phyloP scores from a whole-genome alignment of 2,329 filamentous ascomycete genomes.

The Stagonosporopsis chrysanthemi region DNA sequence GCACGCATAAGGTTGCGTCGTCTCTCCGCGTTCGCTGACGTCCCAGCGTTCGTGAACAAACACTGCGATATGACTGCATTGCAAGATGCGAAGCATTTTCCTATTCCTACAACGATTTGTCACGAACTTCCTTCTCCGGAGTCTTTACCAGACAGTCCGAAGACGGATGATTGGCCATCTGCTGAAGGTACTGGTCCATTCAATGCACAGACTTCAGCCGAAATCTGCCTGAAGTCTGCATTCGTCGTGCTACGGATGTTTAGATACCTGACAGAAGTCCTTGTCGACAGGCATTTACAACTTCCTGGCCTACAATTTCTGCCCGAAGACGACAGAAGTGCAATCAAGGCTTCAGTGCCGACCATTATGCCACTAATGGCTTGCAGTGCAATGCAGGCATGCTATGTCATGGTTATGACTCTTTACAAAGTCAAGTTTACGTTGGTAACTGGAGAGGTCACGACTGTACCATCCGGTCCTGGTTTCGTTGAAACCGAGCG shows the following conservation, averaged over 20 bases:
- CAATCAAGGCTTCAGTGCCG: neutral
- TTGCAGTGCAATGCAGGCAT: constrained; percentile 15
- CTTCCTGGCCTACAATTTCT: neutral
- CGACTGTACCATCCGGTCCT: neutral
- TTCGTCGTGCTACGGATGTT: constrained; percentile 14
- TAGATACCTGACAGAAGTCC: constrained; percentile 10
- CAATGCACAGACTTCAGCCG: constrained; percentile 7
- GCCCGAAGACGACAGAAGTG: neutral
- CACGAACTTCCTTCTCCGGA: constrained; percentile 12
- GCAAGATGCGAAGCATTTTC: constrained; percentile 8
- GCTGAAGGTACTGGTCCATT: neutral
- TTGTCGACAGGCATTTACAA: constrained; percentile 1
- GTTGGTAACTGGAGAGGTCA: neutral
- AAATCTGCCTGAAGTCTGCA: constrained; percentile 13
- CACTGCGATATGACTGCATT: constrained; percentile 15
- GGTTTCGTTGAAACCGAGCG: constrained; percentile 9
- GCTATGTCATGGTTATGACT: constrained; percentile 18
- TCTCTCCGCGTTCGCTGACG: constrained; percentile 10
- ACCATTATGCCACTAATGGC: constrained; percentile 14
- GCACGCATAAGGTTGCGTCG: constrained; percentile 16
- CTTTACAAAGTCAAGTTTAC: constrained; percentile 9
- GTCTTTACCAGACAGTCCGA: constrained; percentile 11
- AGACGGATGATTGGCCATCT: neutral
- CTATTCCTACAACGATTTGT: neutral
- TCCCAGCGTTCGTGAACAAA: constrained; percentile 17